A percentile compares a stretch with the other conserved stretches of the same genome.
These are phyloP conservation scores for Didymella lethalis DNA, from an alignment of 2,329 filamentous ascomycete species.

Conservation along the genomic window DNA sequence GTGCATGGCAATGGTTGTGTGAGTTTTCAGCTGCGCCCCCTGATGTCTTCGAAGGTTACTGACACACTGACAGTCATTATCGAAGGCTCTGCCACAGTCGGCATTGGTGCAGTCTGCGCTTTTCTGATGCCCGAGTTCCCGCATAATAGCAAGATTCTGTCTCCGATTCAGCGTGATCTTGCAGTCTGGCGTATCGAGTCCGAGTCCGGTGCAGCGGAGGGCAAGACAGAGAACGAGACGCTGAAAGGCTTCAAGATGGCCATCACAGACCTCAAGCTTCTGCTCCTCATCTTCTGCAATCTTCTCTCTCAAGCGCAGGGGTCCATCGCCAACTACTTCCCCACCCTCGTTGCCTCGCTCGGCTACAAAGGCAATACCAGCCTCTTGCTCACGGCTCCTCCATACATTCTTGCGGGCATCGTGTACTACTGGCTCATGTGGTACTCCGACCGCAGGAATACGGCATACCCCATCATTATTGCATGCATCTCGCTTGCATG, in stretches of 20 bases:
- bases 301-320: slow-evolving; percentile 66
- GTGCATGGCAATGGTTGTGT: slow-evolving; percentile 42
- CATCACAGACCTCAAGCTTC: slow-evolving; percentile 65
- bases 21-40: neutral
- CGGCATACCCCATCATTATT: slow-evolving; percentile 51
- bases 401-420: slow-evolving; percentile 62
- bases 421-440: slow-evolving; percentile 54
- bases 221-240: slow-evolving; percentile 47
- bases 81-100: slow-evolving; percentile 30
- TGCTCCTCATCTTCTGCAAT: slow-evolving; percentile 67
- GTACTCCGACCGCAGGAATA: slow-evolving; percentile 55
- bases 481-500: slow-evolving; percentile 51
- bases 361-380: slow-evolving; percentile 63
- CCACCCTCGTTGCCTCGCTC: slow-evolving; percentile 62
- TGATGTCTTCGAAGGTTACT: neutral
- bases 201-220: slow-evolving; percentile 29
- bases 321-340: slow-evolving; percentile 60
- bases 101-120: slow-evolving; percentile 29
- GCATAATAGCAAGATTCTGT: slow-evolving; percentile 28
- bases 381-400: slow-evolving; percentile 64
- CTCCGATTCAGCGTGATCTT: slow-evolving; percentile 24
- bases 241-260: slow-evolving; percentile 64
- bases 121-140: slow-evolving; percentile 33
- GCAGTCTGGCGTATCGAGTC: slow-evolving; percentile 33
- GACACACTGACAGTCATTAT: slow-evolving; percentile 14